Evolutionary conservation across 2,329 filamentous ascomycete species (phyloP).

Genomic region (Fusarium odoratissimum): DNA sequence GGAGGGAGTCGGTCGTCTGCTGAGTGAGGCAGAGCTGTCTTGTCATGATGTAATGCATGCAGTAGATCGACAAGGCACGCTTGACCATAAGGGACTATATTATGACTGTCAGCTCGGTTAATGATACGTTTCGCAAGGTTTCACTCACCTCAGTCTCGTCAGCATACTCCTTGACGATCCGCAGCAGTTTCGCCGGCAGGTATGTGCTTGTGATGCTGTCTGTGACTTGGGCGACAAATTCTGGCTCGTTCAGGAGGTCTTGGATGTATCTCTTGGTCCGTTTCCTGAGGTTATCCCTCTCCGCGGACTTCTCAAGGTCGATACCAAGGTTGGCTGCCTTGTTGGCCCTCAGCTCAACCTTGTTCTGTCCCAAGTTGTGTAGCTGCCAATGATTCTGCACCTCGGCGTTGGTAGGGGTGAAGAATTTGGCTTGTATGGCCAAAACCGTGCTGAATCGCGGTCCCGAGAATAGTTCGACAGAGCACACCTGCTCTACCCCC

Average conservation of each 20-base stretch:
- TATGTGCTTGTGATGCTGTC: conserved; percentile 58
- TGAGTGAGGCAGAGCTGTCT: conserved; percentile 65
- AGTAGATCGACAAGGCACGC: conserved; percentile 65
- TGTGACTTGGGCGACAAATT: conserved; percentile 63
- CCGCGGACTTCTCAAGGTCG: conserved; percentile 55
- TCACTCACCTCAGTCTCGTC: conserved; percentile 57
- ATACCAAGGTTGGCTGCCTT: conserved; percentile 63
- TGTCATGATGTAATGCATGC: conserved; percentile 68
- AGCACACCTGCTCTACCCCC: conserved; percentile 55
- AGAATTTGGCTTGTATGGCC: conserved; percentile 63
- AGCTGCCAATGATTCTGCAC: conserved; percentile 65
- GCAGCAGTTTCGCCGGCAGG: conserved; percentile 60
- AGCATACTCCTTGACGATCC: conserved; percentile 61
- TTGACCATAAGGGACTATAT: conserved; percentile 61
- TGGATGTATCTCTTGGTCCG: conserved; percentile 62
- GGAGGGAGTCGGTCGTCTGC: conserved; percentile 56
- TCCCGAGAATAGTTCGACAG: conserved; percentile 63
- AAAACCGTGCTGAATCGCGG: conserved; percentile 57
- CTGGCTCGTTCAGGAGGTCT: conserved; percentile 60
- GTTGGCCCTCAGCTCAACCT: conserved; percentile 55
- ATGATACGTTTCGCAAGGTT: conserved; percentile 13
- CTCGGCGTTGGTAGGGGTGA: conserved; percentile 60
- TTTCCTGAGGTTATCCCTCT: conserved; percentile 60
- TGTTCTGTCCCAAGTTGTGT: conserved; percentile 48
- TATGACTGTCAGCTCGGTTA: conserved; percentile 21